Evolutionary conservation across 345 rosid species (phyloP).

Genomic region (Salix suchowensis): DNA sequence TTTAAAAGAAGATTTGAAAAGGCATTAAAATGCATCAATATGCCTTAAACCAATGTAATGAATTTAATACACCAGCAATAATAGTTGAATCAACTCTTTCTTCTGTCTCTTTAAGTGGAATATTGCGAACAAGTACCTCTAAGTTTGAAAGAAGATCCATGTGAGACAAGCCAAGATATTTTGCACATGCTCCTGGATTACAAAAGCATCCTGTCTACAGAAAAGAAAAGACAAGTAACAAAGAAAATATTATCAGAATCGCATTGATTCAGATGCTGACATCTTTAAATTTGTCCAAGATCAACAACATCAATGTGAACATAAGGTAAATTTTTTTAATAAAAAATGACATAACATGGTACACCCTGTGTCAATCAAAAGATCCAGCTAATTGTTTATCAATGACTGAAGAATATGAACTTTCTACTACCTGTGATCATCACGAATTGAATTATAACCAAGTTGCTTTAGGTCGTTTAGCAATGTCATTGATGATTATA

Average conservation of each 20-base stretch:
- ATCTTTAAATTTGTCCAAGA: not conserved
- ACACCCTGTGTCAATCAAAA: too few relatives aligned
- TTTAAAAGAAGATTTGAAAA: conserved; percentile 2
- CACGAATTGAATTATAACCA: too few relatives aligned
- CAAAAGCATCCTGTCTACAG: conserved; percentile 99
- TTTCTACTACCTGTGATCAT: too few relatives aligned
- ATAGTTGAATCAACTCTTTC: too few relatives aligned
- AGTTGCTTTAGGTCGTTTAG: too few relatives aligned
- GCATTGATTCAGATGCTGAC: not conserved
- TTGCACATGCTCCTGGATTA: conserved; percentile 99
- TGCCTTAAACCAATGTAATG: conserved; percentile 4
- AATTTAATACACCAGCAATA: not conserved
- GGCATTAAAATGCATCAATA: conserved; percentile 4
- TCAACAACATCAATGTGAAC: not conserved
- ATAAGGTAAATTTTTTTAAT: too few relatives aligned
- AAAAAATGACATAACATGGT: too few relatives aligned
- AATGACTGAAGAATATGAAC: too few relatives aligned
- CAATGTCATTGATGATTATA: too few relatives aligned
- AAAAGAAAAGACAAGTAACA: conserved; percentile 24
- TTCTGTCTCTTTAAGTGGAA: not conserved
- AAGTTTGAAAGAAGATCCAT: conserved; percentile 71
- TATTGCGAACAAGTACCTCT: conserved; percentile 46
- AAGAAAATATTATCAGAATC: conserved; percentile 16
- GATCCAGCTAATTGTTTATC: too few relatives aligned
- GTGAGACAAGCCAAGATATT: conserved; percentile 85